These are phyloP conservation scores for Xylariaceae sp. DNA, from an alignment of 2,329 filamentous ascomycete species.

Conservation along the genomic window DNA sequence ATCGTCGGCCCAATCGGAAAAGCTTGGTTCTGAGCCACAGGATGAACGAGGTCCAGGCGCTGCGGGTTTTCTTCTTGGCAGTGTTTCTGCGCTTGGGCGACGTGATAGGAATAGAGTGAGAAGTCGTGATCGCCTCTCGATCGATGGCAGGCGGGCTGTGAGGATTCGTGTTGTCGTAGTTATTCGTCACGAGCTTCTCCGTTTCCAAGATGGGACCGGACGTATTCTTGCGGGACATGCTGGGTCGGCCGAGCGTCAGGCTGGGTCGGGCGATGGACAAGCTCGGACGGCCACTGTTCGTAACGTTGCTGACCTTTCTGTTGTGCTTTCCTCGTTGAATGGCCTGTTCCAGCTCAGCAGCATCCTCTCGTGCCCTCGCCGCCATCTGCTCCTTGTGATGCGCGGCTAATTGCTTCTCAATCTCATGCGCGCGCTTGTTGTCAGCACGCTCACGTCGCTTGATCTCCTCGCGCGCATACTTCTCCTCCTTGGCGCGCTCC, in stretches of 20 bases:
- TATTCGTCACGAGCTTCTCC: constrained; percentile 46
- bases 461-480: constrained; percentile 54
- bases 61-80: constrained; percentile 56
- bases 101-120: constrained; percentile 42
- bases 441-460: constrained; percentile 55
- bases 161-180: constrained; percentile 40
- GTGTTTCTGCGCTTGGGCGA: constrained; percentile 39
- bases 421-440: constrained; percentile 48
- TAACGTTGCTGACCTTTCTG: constrained; percentile 28
- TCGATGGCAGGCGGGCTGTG: constrained; percentile 28
- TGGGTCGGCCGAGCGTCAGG: constrained; percentile 23
- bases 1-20: constrained; percentile 36
- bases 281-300: constrained; percentile 30
- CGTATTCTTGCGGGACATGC: constrained; percentile 27
- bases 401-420: constrained; percentile 42
- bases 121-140: constrained; percentile 31
- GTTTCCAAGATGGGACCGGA: constrained; percentile 21
- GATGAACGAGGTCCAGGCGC: constrained; percentile 58
- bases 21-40: constrained; percentile 59
- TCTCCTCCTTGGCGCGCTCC: constrained; percentile 57
- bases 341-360: constrained; percentile 31
- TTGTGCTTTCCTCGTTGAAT: constrained; percentile 29
- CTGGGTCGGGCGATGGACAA: constrained; percentile 28
- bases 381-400: constrained; percentile 44
- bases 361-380: constrained; percentile 37